phyloP scores from a whole-genome alignment of 2,329 filamentous ascomycete species.

The Apiospora kogelbergensis region DNA sequence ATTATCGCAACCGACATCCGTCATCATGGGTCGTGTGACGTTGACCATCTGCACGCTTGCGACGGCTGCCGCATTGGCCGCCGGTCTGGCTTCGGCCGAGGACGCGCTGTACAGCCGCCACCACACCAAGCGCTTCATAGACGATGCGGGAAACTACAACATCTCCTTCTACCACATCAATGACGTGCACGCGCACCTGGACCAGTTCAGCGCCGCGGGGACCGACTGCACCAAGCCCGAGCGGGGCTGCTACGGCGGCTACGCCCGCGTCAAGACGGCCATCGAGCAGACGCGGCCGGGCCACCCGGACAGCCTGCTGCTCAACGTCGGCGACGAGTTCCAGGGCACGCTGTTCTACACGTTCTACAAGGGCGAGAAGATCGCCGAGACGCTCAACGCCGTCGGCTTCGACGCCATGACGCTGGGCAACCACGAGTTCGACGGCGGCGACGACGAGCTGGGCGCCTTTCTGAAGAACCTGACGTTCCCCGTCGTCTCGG shows the following conservation, averaged over 20 bases:
- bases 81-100: slow-evolving; percentile 30
- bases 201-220: slow-evolving; percentile 61
- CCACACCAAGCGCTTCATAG: slow-evolving; percentile 48
- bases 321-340: slow-evolving; percentile 70
- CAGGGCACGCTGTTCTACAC: slow-evolving; percentile 68
- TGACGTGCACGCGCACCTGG: slow-evolving; percentile 67
- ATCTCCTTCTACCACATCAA: slow-evolving; percentile 70
- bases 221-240: slow-evolving; percentile 59
- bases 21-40: neutral
- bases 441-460: slow-evolving; percentile 62
- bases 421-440: slow-evolving; percentile 67
- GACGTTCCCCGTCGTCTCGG: slow-evolving; percentile 63
- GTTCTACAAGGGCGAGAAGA: slow-evolving; percentile 67
- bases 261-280: slow-evolving; percentile 62
- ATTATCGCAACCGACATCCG: slow-evolving; percentile 19
- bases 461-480: slow-evolving; percentile 62
- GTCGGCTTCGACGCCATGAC: slow-evolving; percentile 69
- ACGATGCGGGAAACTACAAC: slow-evolving; percentile 51
- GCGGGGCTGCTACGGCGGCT: slow-evolving; percentile 63
- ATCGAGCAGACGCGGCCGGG: slow-evolving; percentile 56
- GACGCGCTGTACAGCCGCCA: slow-evolving; percentile 51
- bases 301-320: slow-evolving; percentile 60
- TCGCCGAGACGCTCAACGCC: slow-evolving; percentile 64
- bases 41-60: slow-evolving; percentile 17
- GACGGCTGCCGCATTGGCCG: slow-evolving; percentile 13